A percentile compares a stretch with the other conserved stretches of the same genome.
These are phyloP conservation scores for Micractinium conductrix DNA, from an alignment of 139 green algal species.

Conservation along the genomic window DNA sequence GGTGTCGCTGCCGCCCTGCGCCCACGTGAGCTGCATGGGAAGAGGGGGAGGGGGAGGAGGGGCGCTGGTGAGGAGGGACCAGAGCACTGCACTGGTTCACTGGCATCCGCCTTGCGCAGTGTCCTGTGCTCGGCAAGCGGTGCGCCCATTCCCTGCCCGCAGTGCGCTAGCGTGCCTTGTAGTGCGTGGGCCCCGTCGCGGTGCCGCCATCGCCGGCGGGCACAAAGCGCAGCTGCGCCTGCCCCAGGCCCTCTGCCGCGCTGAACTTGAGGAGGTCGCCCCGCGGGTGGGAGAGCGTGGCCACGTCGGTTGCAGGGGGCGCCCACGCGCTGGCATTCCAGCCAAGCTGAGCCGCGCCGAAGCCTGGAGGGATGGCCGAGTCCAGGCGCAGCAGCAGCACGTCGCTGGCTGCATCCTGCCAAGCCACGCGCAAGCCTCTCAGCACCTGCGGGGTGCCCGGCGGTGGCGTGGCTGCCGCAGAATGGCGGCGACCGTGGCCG, in stretches of 20 bases:
- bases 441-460: not conserved
- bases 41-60: not conserved
- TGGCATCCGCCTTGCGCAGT: too few species aligned
- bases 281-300: not conserved
- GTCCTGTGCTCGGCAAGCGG: too few species aligned
- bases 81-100: too few species aligned
- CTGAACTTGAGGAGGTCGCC: slow-evolving; percentile 6
- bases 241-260: not conserved
- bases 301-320: not conserved
- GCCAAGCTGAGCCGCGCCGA: not conserved
- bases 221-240: not conserved
- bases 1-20: slow-evolving; percentile 2
- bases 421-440: not conserved
- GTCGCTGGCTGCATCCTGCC: slow-evolving; percentile 6
- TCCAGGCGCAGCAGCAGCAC: slow-evolving; percentile 28
- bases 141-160: too few species aligned
- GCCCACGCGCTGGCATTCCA: slow-evolving; percentile 22
- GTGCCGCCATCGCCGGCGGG: not conserved
- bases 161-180: too few species aligned
- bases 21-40: not conserved
- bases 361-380: slow-evolving; percentile 7
- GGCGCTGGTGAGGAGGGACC: too few species aligned
- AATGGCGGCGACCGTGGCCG: too few species aligned
- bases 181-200: not conserved
- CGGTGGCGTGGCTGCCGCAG: too few species aligned